phyloP scores from a whole-genome alignment of 2,329 filamentous ascomycete species.

The Claviceps digitariae region DNA sequence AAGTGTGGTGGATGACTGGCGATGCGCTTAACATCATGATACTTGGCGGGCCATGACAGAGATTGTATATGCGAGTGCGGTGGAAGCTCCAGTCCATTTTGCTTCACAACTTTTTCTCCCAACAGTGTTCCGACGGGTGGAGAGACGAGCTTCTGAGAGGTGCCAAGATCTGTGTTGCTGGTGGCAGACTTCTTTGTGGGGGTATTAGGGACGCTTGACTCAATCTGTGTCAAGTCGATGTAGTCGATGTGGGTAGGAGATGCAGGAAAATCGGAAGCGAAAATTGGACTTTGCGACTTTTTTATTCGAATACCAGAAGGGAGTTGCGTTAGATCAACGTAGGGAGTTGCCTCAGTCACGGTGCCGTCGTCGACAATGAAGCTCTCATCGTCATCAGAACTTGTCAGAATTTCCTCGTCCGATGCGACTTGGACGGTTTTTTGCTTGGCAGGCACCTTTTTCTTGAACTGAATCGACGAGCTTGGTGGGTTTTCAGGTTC shows the following conservation, averaged over 20 bases:
- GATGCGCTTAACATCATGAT: slow-evolving; percentile 9
- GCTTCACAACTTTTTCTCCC: neutral
- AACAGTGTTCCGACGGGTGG: neutral
- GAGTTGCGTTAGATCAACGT: neutral
- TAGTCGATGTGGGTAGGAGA: slow-evolving; percentile 14
- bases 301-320: neutral
- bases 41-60: slow-evolving; percentile 2
- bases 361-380: slow-evolving; percentile 31
- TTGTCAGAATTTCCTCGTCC: slow-evolving; percentile 31
- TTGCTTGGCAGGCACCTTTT: slow-evolving; percentile 1
- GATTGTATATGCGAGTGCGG: neutral
- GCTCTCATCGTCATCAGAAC: slow-evolving; percentile 32
- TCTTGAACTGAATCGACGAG: slow-evolving; percentile 12
- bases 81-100: neutral
- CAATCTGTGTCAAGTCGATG: slow-evolving; percentile 18
- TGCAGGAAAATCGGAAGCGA: slow-evolving; percentile 7
- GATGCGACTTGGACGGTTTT: slow-evolving; percentile 20
- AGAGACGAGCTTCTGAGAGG: slow-evolving; percentile 7
- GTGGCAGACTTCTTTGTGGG: slow-evolving; percentile 1
- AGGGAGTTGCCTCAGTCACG: neutral
- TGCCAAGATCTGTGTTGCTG: slow-evolving; percentile 12
- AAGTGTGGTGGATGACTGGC: slow-evolving; percentile 7
- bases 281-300: neutral
- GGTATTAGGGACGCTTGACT: slow-evolving; percentile 6
- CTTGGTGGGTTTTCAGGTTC: slow-evolving; percentile 27